Base-by-base conservation (phyloP, 2,329 filamentous ascomycete genomes). In the Emericellopsis cladophorae region DNA sequence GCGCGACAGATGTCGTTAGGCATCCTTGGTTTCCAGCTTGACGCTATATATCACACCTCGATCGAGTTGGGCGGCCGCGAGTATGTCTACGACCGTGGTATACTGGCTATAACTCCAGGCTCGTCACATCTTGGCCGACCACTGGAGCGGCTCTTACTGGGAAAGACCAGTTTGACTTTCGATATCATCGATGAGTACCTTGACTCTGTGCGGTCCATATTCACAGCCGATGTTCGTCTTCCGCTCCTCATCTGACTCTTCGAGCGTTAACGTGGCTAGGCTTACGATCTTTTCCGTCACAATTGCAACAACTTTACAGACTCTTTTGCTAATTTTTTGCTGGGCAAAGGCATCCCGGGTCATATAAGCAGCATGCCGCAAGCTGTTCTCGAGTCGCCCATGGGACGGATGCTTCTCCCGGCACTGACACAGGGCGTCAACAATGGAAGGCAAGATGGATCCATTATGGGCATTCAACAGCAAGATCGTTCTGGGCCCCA, bases 301-400 rank as follows among this genome's bases (percentile, higher is more conserved):
- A 98, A 98, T 57, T 96, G 90, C 67, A 98, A 96, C 65, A 95
- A 95, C 60, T 98, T 96, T 60, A 86, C 84, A 4, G 90, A 96
- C 54, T 88, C 95, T 45, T 81, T 96, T 49, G 70, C 86, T 46
- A 92, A 85, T 59, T 96, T 96, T 47, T 68, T 96, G 0, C 67
- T 95, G 1, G 90, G 92, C 18, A 84, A 80, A 50, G 84, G 86
- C 3, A 96, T 96, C 44, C 92, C 92, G 0, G 74, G 80, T 1
- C 80, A 94, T 51, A 96, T 98, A 48, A 74, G 77, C 24, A 86
- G 81, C 49, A 79, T 96, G 55, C 90, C 90, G 0, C 74, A 88
- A 52, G 83, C 81, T 1, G 89, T 96, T 8, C 70, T 96, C 11
- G 78, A 84, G 44, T 92, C 87, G 0, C 87, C 87, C 0, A 83